These are phyloP conservation scores for Trichoderma gracile DNA, from an alignment of 2,329 filamentous ascomycete genomes.

Conservation along the genomic window DNA sequence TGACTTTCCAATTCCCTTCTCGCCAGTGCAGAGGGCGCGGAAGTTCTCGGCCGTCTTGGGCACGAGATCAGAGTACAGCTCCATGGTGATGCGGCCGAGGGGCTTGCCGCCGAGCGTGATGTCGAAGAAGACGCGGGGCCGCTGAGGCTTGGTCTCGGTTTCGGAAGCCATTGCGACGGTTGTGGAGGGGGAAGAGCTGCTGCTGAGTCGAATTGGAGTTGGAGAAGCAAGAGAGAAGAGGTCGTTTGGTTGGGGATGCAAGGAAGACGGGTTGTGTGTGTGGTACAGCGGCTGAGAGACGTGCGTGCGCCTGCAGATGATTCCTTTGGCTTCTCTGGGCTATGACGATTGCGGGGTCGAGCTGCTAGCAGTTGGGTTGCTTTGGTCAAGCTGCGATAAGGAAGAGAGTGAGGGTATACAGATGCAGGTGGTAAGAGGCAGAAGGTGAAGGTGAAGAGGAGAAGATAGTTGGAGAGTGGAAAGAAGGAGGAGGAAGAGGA, in stretches of 20 bases:
- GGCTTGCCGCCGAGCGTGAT: constrained; percentile 74
- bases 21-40: constrained; percentile 88
- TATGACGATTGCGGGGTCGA: constrained; percentile 19
- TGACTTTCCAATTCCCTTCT: constrained; percentile 80
- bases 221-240: background rate
- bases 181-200: background rate
- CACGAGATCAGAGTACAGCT: constrained; percentile 75
- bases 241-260: background rate
- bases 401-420: background rate
- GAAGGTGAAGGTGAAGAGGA: background rate
- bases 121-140: constrained; percentile 90
- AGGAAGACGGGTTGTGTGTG: background rate
- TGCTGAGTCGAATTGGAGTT: background rate
- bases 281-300: background rate
- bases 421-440: background rate
- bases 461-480: background rate
- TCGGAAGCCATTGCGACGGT: constrained; percentile 44
- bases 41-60: constrained; percentile 98
- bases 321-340: constrained; percentile 11
- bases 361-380: constrained; percentile 6
- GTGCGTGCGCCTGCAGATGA: background rate
- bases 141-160: constrained; percentile 52
- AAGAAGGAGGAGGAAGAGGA: background rate
- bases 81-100: constrained; percentile 79
- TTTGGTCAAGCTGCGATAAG: background rate